A percentile compares a stretch with the other conserved stretches of the same genome.
Conservation (phyloP, 1,139 yeast species). For the Debaryomyces fabryi region DNA sequence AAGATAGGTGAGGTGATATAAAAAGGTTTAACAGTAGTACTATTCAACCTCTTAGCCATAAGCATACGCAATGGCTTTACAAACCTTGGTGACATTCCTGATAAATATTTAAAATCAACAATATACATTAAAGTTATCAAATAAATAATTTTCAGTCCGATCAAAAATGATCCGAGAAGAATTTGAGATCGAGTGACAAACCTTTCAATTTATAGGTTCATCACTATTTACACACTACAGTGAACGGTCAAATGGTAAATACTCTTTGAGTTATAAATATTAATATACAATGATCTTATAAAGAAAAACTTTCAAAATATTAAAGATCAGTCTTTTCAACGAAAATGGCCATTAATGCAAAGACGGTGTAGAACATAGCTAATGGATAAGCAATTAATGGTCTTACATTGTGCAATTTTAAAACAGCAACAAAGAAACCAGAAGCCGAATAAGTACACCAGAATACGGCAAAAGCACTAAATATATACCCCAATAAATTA, state of each 20-base stretch:
- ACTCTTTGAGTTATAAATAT: neutral
- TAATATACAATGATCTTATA: conserved; percentile 7
- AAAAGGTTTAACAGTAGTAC: conserved; percentile 29
- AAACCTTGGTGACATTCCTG: neutral
- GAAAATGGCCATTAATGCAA: conserved; percentile 95
- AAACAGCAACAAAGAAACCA: conserved; percentile 86
- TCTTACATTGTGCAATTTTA: conserved; percentile 83
- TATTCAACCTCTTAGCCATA: conserved; percentile 8
- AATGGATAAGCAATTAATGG: conserved; percentile 92
- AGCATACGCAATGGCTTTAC: neutral
- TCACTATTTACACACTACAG: neutral
- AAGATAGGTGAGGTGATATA: conserved; percentile 92
- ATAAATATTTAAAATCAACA: neutral
- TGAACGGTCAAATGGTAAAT: neutral
- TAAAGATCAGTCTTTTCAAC: conserved; percentile 50
- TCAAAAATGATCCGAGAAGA: neutral
- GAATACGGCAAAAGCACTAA: conserved; percentile 70
- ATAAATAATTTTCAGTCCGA: conserved; percentile 1
- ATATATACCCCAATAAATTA: conserved; percentile 70
- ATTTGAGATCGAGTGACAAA: neutral
- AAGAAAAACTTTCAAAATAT: neutral
- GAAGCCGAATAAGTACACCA: conserved; percentile 97
- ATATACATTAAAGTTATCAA: neutral
- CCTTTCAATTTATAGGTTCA: neutral
- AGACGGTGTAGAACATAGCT: conserved; percentile 87